Conservation (phyloP, 495 filamentous ascomycete genomes). For the Letharia lupina region DNA sequence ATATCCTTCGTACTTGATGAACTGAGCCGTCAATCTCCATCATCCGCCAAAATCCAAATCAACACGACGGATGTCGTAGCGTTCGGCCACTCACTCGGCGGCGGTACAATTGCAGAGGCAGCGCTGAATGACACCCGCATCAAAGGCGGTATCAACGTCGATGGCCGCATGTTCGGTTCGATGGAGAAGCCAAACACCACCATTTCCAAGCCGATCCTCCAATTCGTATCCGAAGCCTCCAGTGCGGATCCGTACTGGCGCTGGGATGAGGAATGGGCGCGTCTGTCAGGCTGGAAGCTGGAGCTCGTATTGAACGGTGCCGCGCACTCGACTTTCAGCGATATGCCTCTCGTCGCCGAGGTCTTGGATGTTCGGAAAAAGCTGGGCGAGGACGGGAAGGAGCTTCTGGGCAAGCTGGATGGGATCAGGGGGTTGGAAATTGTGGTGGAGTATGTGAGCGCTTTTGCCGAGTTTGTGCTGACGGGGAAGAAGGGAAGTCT, state of each 20-base stretch:
- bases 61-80: constrained; percentile 17
- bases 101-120: constrained; percentile 38
- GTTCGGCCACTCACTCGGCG: constrained; percentile 49
- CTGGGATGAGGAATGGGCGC: constrained; percentile 28
- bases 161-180: constrained; percentile 36
- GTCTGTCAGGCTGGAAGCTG: constrained; percentile 27
- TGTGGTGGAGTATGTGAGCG: constrained; percentile 1
- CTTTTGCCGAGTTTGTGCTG: constrained; percentile 7
- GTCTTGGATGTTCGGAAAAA: constrained; percentile 1
- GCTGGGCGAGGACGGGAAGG: neutral
- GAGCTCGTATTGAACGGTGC: constrained; percentile 25
- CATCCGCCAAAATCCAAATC: neutral
- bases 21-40: constrained; percentile 21
- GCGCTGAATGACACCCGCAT: constrained; percentile 35
- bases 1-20: constrained; percentile 33
- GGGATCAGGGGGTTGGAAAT: constrained; percentile 9
- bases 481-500: neutral
- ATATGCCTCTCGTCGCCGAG: constrained; percentile 14
- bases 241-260: constrained; percentile 19
- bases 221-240: constrained; percentile 26
- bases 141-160: constrained; percentile 40
- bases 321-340: constrained; percentile 27
- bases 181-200: constrained; percentile 20
- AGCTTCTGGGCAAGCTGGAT: neutral
- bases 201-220: constrained; percentile 28